Percentiles rank a stretch among this genome's conserved stretches.
These are phyloP conservation scores for Narthecium ossifragum DNA, from an alignment of 106 monocot genomes.

Conservation along the genomic window DNA sequence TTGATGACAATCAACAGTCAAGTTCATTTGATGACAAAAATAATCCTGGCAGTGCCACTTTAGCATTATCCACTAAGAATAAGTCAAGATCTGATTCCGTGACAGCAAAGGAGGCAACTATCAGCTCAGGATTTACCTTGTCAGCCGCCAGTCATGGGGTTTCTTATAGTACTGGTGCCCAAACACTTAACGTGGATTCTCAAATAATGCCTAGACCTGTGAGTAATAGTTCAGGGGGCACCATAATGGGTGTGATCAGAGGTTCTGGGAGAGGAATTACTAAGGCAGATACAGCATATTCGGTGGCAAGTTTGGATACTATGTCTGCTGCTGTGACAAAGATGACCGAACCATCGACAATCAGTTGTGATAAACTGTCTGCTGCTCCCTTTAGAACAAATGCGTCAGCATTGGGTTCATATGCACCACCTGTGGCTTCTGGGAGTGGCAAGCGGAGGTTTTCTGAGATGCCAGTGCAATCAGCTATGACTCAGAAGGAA, in stretches of 20 bases:
- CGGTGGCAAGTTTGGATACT: conserved; percentile 16
- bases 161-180: conserved; percentile 13
- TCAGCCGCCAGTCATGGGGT: conserved; percentile 14
- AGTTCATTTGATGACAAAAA: conserved; percentile 36
- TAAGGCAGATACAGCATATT: conserved; percentile 58
- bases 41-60: conserved; percentile 13
- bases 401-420: conserved; percentile 72
- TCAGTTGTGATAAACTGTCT: conserved; percentile 10
- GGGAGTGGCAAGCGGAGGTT: conserved; percentile 82
- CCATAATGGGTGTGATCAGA: conserved; percentile 80
- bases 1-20: conserved; percentile 54
- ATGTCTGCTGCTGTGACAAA: conserved; percentile 9
- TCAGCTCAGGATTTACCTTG: conserved; percentile 17
- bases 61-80: conserved; percentile 15
- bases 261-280: conserved; percentile 60
- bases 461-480: conserved; percentile 74
- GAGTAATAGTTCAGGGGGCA: conserved; percentile 50
- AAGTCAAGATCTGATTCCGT: conserved; percentile 45
- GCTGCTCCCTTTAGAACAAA: conserved; percentile 74
- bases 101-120: conserved; percentile 19
- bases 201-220: conserved; percentile 37
- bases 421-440: conserved; percentile 26
- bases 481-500: conserved; percentile 22
- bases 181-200: conserved; percentile 23
- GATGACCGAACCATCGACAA: not conserved